Conservation (phyloP, 2,329 filamentous ascomycete genomes). For the Fusarium anguioides region DNA sequence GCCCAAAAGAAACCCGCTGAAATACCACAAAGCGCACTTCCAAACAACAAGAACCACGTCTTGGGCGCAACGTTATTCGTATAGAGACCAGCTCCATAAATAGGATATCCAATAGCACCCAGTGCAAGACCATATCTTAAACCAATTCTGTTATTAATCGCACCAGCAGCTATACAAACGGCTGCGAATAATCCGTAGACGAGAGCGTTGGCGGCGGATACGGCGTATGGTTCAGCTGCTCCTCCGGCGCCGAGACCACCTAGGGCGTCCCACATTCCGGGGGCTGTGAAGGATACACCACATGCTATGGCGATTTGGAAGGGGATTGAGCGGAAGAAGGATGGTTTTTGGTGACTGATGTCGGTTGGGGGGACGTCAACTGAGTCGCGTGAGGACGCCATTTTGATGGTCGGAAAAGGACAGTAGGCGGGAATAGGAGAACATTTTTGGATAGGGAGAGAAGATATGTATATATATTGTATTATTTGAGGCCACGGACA, state of each 20-base stretch:
- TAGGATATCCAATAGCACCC: conserved; percentile 14
- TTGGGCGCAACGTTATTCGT: conserved; percentile 19
- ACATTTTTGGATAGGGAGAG: too few species aligned
- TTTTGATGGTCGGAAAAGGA: neutral
- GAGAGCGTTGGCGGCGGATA: conserved; percentile 17
- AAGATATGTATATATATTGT: neutral
- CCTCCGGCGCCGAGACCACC: conserved; percentile 54
- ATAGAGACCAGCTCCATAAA: conserved; percentile 16
- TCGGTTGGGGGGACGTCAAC: neutral
- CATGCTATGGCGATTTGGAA: conserved; percentile 36
- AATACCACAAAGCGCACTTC: conserved; percentile 54
- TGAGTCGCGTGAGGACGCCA: conserved; percentile 17
- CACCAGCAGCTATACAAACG: conserved; percentile 17
- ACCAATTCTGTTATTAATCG: conserved; percentile 15
- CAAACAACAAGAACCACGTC: conserved; percentile 43
- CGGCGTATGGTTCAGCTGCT: conserved; percentile 68
- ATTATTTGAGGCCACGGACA: neutral
- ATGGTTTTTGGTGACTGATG: neutral
- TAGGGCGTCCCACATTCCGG: conserved; percentile 45
- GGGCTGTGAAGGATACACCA: conserved; percentile 39
- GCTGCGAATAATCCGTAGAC: conserved; percentile 12
- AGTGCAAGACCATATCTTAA: neutral
- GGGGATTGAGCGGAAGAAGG: conserved; percentile 30
- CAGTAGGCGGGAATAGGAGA: neutral
- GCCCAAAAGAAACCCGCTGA: conserved; percentile 53